phyloP scores from a whole-genome alignment of 345 rosid species.

The Conringia planisiliqua region DNA sequence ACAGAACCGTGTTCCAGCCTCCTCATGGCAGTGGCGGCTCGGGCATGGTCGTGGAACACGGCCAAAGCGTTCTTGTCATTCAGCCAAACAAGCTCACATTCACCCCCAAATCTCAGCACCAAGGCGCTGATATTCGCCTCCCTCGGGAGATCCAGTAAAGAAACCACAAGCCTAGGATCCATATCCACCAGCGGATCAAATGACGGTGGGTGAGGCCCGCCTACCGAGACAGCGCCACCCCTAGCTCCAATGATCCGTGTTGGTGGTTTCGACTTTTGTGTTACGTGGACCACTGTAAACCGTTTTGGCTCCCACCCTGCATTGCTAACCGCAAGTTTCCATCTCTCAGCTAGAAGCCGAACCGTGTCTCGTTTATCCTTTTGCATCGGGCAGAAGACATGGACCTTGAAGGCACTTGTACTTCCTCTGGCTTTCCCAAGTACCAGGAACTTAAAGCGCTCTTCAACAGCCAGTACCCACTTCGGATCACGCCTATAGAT shows the following conservation, averaged over 20 bases:
- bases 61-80: constrained; percentile 94
- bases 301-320: constrained; percentile 98
- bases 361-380: constrained; percentile 92
- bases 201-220: constrained; percentile 47
- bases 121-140: constrained; percentile 80
- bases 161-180: constrained; percentile 94
- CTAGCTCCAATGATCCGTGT: constrained; percentile 70
- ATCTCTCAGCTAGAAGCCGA: constrained; percentile 85
- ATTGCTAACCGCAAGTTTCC: constrained; percentile 76
- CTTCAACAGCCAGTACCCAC: constrained; percentile 92
- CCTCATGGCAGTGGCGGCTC: constrained; percentile 99
- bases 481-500: constrained; percentile 86
- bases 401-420: constrained; percentile 59
- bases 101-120: constrained; percentile 93
- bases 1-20: constrained; percentile 87
- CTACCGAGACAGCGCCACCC: constrained; percentile 42
- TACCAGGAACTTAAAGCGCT: constrained; percentile 88
- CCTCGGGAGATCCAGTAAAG: constrained; percentile 83
- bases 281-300: constrained; percentile 69
- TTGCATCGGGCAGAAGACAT: constrained; percentile 87
- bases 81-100: constrained; percentile 90
- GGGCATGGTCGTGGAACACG: constrained; percentile 79
- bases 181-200: constrained; percentile 85
- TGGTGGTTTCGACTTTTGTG: constrained; percentile 77
- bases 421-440: constrained; percentile 72